These are phyloP conservation scores for Prototheca wickerhamii DNA, from an alignment of 163 green algal genomes.

Conservation along the genomic window DNA sequence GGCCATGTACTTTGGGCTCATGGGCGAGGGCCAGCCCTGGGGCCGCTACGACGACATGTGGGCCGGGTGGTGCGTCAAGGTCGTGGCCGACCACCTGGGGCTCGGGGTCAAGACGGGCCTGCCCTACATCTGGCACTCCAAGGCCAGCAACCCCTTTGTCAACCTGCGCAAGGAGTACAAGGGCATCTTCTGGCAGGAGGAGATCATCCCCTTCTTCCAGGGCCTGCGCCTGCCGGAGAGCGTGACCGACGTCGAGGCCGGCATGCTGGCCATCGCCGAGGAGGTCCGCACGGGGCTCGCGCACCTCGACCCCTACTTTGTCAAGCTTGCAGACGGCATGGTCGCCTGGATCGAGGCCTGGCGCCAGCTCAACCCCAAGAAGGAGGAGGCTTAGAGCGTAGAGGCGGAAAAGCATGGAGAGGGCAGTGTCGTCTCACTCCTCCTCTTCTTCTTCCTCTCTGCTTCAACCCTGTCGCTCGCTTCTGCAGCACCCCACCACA, in stretches of 20 bases:
- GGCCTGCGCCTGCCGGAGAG: constrained; percentile 51
- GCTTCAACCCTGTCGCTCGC: too few species aligned
- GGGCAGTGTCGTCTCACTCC: too few species aligned
- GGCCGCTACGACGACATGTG: constrained; percentile 97
- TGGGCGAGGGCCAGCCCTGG: constrained; percentile 92
- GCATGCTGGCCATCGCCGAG: constrained; percentile 7
- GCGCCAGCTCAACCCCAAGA: constrained; percentile 52
- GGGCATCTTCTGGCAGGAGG: constrained; percentile 97
- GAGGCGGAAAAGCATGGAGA: too few species aligned
- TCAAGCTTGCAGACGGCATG: constrained; percentile 88
- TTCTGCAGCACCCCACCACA: too few species aligned
- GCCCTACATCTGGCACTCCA: constrained; percentile 96
- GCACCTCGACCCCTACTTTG: constrained; percentile 89
- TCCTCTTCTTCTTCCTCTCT: too few species aligned
- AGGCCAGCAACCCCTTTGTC: constrained; percentile 91
- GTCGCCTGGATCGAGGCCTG: constrained; percentile 79
- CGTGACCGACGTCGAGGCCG: constrained; percentile 30
- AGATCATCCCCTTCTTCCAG: constrained; percentile 98
- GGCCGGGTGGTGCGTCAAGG: constrained; percentile 89
- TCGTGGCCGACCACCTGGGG: constrained; percentile 90
- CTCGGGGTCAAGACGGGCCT: constrained; percentile 91
- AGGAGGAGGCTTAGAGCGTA: too few species aligned
- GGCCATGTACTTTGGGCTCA: constrained; percentile 98
- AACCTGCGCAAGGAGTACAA: constrained; percentile 99
- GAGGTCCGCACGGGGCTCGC: constrained; percentile 62